A percentile compares a stretch with the other conserved stretches of the same genome.
Conservation (phyloP, 129 eudicot genomes). For the Flaveria ramosissima region DNA sequence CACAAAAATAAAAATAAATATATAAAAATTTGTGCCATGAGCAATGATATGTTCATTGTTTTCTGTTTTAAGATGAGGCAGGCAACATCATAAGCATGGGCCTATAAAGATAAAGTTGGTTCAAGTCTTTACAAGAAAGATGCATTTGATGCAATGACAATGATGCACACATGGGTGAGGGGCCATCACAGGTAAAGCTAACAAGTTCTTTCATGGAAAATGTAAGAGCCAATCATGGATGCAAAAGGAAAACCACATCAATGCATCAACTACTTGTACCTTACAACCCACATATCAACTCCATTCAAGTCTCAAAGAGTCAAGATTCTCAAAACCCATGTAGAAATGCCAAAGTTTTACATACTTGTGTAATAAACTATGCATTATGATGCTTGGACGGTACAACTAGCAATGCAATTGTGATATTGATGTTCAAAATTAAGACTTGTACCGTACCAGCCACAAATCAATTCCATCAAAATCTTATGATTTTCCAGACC, state of each 20-base stretch:
- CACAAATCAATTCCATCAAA: constrained; percentile 18
- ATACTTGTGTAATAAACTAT: background rate
- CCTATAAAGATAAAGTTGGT: constrained; percentile 35
- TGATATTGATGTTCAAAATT: background rate
- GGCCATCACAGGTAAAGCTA: constrained; percentile 34
- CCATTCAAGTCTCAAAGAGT: background rate
- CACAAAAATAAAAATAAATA: background rate
- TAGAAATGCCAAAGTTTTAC: background rate
- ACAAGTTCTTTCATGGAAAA: constrained; percentile 38
- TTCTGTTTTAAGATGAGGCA: constrained; percentile 25
- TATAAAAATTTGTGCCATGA: background rate
- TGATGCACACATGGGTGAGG: constrained; percentile 51
- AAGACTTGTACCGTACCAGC: constrained; percentile 15
- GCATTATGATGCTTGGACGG: constrained; percentile 7
- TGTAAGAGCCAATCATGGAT: constrained; percentile 40
- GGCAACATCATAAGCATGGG: constrained; percentile 39
- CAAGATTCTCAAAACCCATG: background rate
- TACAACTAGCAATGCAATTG: constrained; percentile 11
- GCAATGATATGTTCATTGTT: constrained; percentile 12
- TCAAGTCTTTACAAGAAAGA: constrained; percentile 42
- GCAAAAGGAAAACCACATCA: constrained; percentile 28
- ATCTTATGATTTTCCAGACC: background rate
- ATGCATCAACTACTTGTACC: constrained; percentile 34
- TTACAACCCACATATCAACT: constrained; percentile 5
- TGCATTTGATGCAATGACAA: constrained; percentile 37